Conservation (phyloP, 2,329 filamentous ascomycete species). For the Pestalotiopsis sp. region DNA sequence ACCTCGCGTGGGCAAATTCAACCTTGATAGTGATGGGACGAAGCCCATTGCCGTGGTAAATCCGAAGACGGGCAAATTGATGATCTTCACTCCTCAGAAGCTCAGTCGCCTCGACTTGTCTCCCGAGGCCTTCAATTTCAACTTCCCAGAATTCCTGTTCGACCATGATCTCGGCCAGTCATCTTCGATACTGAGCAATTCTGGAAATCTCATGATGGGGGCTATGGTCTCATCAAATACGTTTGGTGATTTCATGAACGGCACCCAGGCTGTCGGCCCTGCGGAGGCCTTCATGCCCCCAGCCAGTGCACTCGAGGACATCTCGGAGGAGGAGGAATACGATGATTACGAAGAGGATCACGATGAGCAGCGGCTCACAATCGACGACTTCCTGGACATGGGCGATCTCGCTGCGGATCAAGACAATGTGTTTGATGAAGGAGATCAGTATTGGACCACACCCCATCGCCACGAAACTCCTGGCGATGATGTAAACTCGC, state of each 20-base stretch:
- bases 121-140: conserved; percentile 56
- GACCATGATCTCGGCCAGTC: conserved; percentile 35
- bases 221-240: conserved; percentile 65
- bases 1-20: conserved; percentile 57
- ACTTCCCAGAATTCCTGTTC: conserved; percentile 36
- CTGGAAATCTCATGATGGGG: conserved; percentile 78
- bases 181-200: conserved; percentile 65
- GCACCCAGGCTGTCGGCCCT: conserved; percentile 69
- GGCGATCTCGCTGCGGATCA: conserved; percentile 58
- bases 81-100: conserved; percentile 62
- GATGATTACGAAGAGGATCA: conserved; percentile 64
- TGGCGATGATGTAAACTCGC: conserved; percentile 52
- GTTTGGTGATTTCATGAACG: conserved; percentile 58
- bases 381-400: conserved; percentile 75
- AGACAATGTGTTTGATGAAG: conserved; percentile 48
- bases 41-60: conserved; percentile 64
- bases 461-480: conserved; percentile 53
- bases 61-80: conserved; percentile 61
- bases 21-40: conserved; percentile 54
- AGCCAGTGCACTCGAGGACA: conserved; percentile 57
- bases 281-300: conserved; percentile 74
- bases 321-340: conserved; percentile 44
- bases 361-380: conserved; percentile 63
- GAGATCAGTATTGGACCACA: conserved; percentile 52
- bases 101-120: conserved; percentile 52